A percentile compares a stretch with the other conserved stretches of the same genome.
Conservation (phyloP, 441 rosid genomes). For the Adansonia rubrostipa region DNA sequence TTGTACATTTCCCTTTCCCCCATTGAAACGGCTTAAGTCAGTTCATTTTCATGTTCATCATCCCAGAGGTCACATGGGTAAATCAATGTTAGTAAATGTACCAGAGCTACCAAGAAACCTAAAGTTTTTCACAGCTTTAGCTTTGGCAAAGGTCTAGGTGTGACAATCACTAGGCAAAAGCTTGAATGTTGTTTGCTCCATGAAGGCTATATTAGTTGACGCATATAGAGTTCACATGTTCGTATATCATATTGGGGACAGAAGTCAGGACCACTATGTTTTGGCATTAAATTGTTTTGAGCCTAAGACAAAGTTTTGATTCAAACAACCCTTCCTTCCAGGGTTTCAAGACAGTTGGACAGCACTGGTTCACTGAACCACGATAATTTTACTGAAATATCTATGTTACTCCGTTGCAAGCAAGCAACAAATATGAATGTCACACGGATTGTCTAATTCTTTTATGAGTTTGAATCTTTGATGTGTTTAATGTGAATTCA, state of each 20-base stretch:
- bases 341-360: not conserved
- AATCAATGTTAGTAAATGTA: not conserved
- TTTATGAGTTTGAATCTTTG: not conserved
- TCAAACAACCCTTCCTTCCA: conserved; percentile 1
- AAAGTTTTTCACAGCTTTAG: conserved; percentile 9
- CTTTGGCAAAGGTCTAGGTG: not conserved
- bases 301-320: conserved; percentile 33
- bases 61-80: not conserved
- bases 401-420: not conserved
- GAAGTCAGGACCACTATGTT: conserved; percentile 28
- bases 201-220: not conserved
- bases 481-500: conserved; percentile 11
- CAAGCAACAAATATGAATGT: not conserved
- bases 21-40: not conserved
- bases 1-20: not conserved
- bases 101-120: not conserved
- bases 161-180: conserved; percentile 22
- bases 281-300: conserved; percentile 18
- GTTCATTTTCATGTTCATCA: not conserved
- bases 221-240: conserved; percentile 14
- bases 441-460: not conserved
- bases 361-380: not conserved
- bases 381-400: not conserved
- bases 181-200: conserved; percentile 26
- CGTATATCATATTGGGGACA: not conserved